Conservation (phyloP, 495 filamentous ascomycete species). For the Chaetomium tenue region DNA sequence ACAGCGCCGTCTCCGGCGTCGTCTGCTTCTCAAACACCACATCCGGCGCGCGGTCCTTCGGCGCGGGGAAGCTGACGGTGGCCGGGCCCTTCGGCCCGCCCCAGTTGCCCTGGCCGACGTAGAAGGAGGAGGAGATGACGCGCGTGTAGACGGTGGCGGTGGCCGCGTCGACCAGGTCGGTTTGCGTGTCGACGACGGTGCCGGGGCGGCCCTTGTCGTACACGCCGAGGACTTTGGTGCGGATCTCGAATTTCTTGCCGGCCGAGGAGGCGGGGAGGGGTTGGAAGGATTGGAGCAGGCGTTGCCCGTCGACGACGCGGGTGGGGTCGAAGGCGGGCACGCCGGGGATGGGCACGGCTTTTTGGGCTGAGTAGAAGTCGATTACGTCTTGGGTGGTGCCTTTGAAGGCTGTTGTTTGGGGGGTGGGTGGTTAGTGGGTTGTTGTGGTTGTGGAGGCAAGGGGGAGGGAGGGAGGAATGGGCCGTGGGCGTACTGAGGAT, state of each 20-base stretch:
- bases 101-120: slow-evolving; percentile 81
- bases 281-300: slow-evolving; percentile 73
- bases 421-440: slow-evolving; percentile 5
- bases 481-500: slow-evolving; percentile 62
- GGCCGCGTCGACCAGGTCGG: slow-evolving; percentile 66
- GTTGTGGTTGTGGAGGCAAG: neutral
- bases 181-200: slow-evolving; percentile 77
- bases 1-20: slow-evolving; percentile 64
- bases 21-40: slow-evolving; percentile 67
- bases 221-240: slow-evolving; percentile 77
- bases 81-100: slow-evolving; percentile 86
- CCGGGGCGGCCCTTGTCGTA: slow-evolving; percentile 90
- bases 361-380: slow-evolving; percentile 74
- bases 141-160: slow-evolving; percentile 71
- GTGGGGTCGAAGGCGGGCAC: slow-evolving; percentile 74
- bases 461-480: neutral
- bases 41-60: slow-evolving; percentile 69
- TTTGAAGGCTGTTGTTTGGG: slow-evolving; percentile 66
- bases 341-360: slow-evolving; percentile 63
- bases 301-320: slow-evolving; percentile 81
- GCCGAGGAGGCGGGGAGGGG: slow-evolving; percentile 69
- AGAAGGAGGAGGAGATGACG: slow-evolving; percentile 68
- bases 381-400: slow-evolving; percentile 71
- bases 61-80: slow-evolving; percentile 70
- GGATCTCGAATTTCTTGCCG: slow-evolving; percentile 71